Base-by-base conservation (phyloP, 2,329 filamentous ascomycete species). In the Colletotrichum musicola region DNA sequence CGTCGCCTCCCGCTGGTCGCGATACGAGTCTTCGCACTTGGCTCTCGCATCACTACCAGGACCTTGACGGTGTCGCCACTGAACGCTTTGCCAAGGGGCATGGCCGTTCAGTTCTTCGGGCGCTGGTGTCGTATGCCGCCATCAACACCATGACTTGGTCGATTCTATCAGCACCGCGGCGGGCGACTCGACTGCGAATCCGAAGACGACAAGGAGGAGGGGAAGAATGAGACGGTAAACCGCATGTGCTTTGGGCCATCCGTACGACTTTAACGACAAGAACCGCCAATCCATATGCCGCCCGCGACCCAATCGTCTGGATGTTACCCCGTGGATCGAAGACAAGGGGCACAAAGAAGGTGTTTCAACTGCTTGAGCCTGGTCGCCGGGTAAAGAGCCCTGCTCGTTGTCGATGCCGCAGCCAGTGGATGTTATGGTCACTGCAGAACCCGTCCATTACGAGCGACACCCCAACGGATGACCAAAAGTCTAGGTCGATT, bases 201-300 rank as follows among this genome's bases (percentile, higher is more conserved):
- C 12, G 30, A 35, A 35, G 30, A 35, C 6, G 12, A 10, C 2
- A 7, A 35, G 12, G 3, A 35, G 30, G 30, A 35, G 30, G 6
- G 30, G 30, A 9, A 61, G 27, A 14, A 61, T 65, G 46, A 55
- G 55, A 65, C 62, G 65, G 65, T 65, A 65, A 65, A 68, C 62
- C 16, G 35, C 62, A 50, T 56, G 49, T 49, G 44, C 55, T 51
- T 38, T 53, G 22, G 49, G 18, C n/a, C 46, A 42, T 35, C n/a
- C 16, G 65, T 65, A 51, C 55, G 50, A 68, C 62, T 10, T 55
- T 47, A 13, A n/a, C 14, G 50, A 12, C 13, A 47, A 22, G 12
- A n/a, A 13, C 16, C n/a, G 40, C 65, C 65, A 46, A 68, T 60
- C 49, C 27, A 44, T 30, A 44, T 18, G 16, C 44, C 27, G 16